Conservation (phyloP, 352 stramenopile species). For the Pythium rhizo-oryzae region DNA sequence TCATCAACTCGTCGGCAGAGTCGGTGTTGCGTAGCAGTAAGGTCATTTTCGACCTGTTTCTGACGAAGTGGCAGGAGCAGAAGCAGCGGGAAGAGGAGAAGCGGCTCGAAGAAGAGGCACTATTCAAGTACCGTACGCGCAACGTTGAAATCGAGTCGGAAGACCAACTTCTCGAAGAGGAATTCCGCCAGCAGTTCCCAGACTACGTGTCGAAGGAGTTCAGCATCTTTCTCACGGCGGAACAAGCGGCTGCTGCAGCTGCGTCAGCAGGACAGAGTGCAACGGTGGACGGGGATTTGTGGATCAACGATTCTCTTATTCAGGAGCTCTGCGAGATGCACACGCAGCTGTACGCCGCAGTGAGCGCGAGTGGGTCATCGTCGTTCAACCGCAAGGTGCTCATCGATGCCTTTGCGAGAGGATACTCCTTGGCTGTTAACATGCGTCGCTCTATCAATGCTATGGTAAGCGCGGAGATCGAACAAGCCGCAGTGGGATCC, state of each 20-base stretch:
- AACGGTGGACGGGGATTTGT: slow-evolving; percentile 44
- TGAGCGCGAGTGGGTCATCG: slow-evolving; percentile 7
- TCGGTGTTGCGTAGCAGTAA: slow-evolving; percentile 55
- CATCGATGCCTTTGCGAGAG: slow-evolving; percentile 65
- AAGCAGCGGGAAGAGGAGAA: slow-evolving; percentile 79
- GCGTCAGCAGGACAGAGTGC: not conserved
- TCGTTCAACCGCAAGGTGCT: slow-evolving; percentile 40
- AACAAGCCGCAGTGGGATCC: slow-evolving; percentile 55
- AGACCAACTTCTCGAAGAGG: slow-evolving; percentile 83
- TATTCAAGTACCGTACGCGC: slow-evolving; percentile 89
- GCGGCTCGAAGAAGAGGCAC: slow-evolving; percentile 64
- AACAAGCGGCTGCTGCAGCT: slow-evolving; percentile 31
- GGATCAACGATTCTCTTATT: slow-evolving; percentile 73
- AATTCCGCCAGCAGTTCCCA: slow-evolving; percentile 93
- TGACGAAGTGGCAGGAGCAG: slow-evolving; percentile 85
- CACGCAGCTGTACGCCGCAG: slow-evolving; percentile 63
- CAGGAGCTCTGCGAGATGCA: slow-evolving; percentile 76
- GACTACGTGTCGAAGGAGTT: slow-evolving; percentile 87
- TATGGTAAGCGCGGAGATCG: slow-evolving; percentile 39
- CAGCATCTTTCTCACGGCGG: slow-evolving; percentile 56
- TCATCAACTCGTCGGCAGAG: slow-evolving; percentile 1
- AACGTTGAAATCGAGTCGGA: slow-evolving; percentile 82
- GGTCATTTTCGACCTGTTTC: slow-evolving; percentile 82
- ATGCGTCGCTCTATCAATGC: slow-evolving; percentile 73
- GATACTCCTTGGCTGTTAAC: slow-evolving; percentile 69